Conservation (phyloP, 495 filamentous ascomycete species). For the Entonaema liquescens region DNA sequence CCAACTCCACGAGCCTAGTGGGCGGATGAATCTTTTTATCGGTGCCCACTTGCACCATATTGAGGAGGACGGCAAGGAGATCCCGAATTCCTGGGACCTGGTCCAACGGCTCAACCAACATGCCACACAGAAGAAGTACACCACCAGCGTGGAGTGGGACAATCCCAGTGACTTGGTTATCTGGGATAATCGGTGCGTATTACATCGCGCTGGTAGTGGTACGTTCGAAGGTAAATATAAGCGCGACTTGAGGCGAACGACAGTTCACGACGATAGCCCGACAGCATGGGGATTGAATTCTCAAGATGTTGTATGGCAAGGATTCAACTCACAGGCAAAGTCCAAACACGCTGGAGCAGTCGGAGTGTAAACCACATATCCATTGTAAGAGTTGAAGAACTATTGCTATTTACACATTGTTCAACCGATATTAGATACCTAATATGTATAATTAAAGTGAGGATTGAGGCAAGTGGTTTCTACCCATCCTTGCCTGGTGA, state of each 20-base stretch:
- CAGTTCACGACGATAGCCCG: conserved; percentile 57
- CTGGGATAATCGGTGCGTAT: conserved; percentile 67
- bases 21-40: conserved; percentile 63
- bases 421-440: too few species aligned
- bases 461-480: neutral
- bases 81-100: conserved; percentile 49
- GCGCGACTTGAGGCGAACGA: conserved; percentile 64
- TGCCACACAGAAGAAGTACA: conserved; percentile 60
- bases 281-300: conserved; percentile 59
- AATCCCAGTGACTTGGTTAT: conserved; percentile 61
- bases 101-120: conserved; percentile 57
- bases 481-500: neutral
- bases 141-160: conserved; percentile 59
- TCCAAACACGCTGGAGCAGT: conserved; percentile 31
- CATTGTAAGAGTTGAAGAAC: too few species aligned
- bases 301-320: conserved; percentile 24
- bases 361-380: conserved; percentile 10
- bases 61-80: conserved; percentile 52
- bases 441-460: too few species aligned
- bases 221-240: conserved; percentile 59
- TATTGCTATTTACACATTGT: too few species aligned
- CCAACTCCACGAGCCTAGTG: conserved; percentile 63
- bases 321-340: conserved; percentile 32
- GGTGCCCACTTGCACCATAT: conserved; percentile 66
- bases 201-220: conserved; percentile 64